phyloP scores from a whole-genome alignment of 176 grass and related monocot genomes.

The Chrysopogon serrulatus region DNA sequence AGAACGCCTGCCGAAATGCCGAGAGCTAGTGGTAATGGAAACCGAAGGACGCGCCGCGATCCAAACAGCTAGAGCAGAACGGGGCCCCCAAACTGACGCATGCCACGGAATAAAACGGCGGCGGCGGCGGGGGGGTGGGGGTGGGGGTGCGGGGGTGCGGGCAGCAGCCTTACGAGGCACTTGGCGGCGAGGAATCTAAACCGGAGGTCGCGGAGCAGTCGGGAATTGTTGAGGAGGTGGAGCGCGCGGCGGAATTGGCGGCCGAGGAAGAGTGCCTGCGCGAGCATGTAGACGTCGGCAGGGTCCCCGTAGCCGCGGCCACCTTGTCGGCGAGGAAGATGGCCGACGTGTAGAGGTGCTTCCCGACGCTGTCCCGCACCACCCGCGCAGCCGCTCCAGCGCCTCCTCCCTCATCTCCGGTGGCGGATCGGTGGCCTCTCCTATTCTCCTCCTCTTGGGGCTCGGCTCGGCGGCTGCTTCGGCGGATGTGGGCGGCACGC shows the following conservation, averaged over 20 bases:
- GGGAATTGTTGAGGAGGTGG: constrained; percentile 79
- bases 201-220: constrained; percentile 70
- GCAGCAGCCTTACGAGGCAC: constrained; percentile 63
- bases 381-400: no score
- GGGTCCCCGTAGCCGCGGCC: constrained; percentile 64
- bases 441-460: constrained; percentile 36
- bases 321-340: constrained; percentile 96
- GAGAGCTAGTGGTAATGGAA: neutral
- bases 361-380: constrained; percentile 86
- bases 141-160: neutral
- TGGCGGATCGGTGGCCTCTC: neutral
- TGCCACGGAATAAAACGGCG: neutral
- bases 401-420: no score
- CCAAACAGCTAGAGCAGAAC: neutral
- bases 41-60: neutral
- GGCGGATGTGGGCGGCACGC: neutral
- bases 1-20: neutral
- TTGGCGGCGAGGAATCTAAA: constrained; percentile 96
- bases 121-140: neutral
- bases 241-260: constrained; percentile 84
- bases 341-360: constrained; percentile 82
- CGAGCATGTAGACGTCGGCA: constrained; percentile 90
- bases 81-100: neutral
- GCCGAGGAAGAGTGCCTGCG: constrained; percentile 79
- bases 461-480: constrained; percentile 2